phyloP scores from a whole-genome alignment of 768 basidiomycete species.

The Kwoniella sp. region DNA sequence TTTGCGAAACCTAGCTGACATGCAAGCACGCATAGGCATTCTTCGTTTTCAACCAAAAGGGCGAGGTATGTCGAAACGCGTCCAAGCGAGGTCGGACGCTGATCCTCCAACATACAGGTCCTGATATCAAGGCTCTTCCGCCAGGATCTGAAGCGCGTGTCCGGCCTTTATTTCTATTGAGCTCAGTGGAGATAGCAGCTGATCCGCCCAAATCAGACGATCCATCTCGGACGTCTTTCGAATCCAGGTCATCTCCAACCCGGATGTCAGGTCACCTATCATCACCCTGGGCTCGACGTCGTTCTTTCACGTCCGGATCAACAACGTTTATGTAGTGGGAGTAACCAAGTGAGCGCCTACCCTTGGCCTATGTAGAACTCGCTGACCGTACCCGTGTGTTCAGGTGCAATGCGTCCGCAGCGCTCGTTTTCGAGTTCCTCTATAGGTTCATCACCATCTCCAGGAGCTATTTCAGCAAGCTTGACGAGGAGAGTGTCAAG shows the following conservation, averaged over 20 bases:
- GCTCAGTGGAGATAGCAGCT: no score
- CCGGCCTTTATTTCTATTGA: constrained; percentile 14
- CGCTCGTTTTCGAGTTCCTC: constrained; percentile 94
- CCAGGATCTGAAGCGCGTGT: constrained; percentile 88
- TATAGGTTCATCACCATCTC: constrained; percentile 94
- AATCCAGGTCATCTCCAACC: constrained; percentile 97
- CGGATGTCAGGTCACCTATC: constrained; percentile 92
- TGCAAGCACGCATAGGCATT: constrained; percentile 68
- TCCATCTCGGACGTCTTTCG: constrained; percentile 97
- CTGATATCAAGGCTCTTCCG: constrained; percentile 94
- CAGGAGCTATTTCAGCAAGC: constrained; percentile 94
- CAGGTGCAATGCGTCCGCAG: constrained; percentile 94
- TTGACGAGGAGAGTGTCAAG: constrained; percentile 97
- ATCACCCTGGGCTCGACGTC: constrained; percentile 96
- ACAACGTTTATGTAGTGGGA: constrained; percentile 91
- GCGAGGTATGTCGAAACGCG: constrained; percentile 65
- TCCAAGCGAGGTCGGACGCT: not conserved
- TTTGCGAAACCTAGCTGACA: constrained; percentile 10
- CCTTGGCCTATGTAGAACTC: not conserved
- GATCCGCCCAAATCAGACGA: constrained; percentile 57
- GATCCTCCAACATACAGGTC: constrained; percentile 57
- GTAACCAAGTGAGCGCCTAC: constrained; percentile 73
- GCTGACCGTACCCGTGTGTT: not conserved
- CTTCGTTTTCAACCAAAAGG: constrained; percentile 99
- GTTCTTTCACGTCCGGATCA: constrained; percentile 95